phyloP scores from a whole-genome alignment of 176 grass and related monocot species.

The Lolium rigidum region DNA sequence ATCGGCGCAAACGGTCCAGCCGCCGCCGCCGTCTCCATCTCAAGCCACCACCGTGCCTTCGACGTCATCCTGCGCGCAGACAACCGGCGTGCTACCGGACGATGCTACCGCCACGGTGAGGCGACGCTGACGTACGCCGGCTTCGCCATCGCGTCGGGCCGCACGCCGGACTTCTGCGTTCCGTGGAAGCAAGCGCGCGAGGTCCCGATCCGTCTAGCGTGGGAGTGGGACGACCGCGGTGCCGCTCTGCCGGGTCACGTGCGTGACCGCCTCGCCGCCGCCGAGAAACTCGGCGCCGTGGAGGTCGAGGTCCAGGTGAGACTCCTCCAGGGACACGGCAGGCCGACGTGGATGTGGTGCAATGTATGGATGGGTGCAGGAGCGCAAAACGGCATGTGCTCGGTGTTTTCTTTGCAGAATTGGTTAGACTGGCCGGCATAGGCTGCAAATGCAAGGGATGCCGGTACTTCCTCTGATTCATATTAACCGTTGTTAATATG shows the following conservation, averaged over 20 bases:
- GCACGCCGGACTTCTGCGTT: not conserved
- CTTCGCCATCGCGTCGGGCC: not conserved
- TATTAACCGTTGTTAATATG: too few species aligned
- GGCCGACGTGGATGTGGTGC: conserved; percentile 6
- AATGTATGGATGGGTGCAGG: not conserved
- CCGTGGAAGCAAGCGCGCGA: not conserved
- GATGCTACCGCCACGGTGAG: not conserved
- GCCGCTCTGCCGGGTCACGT: not conserved
- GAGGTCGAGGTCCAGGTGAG: not conserved
- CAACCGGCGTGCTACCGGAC: not conserved
- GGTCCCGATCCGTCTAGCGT: not conserved
- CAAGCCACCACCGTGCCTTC: not conserved
- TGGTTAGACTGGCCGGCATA: not conserved
- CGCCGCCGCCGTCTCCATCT: not conserved
- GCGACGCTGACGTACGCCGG: not conserved
- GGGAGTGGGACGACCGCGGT: not conserved
- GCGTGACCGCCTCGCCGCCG: not conserved
- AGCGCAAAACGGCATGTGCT: not conserved
- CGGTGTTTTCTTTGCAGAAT: not conserved
- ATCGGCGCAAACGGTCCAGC: not conserved
- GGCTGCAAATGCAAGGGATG: not conserved
- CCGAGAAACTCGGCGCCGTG: not conserved
- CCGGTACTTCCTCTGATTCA: too few species aligned
- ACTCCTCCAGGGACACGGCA: not conserved
- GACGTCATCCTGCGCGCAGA: not conserved